Base-by-base conservation (phyloP, 2,329 filamentous ascomycete species). In the Trichoderma semiorbis region DNA sequence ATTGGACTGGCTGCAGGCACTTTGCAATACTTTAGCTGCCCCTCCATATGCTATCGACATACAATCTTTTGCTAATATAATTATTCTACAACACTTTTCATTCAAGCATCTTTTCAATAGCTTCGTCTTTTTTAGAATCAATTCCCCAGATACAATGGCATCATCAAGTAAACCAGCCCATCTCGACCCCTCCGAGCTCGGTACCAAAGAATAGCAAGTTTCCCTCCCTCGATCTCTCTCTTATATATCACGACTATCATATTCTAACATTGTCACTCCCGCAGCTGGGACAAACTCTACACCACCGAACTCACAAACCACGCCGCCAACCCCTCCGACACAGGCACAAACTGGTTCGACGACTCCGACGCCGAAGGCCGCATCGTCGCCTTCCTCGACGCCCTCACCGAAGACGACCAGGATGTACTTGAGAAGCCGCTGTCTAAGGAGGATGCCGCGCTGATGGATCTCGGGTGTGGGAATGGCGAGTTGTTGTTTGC, bases 291-390 rank as follows among this genome's bases (percentile, higher is more conserved):
- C 81, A 83, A 83, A 24, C 88, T 93, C 74, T 96, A 97, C 84
- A 84, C 86, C 1, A 86, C 84, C 75, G 92, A 96, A 81, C 85
- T 94, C 68, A 80, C 84, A 73, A 95, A 96, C 83, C 89, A 95
- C 81, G 83, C 88, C 69, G 81, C 88, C 74, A 90, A 97, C 82
- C 89, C 93, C 11, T 82, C 88, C 71, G 93, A 97, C 84, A 92
- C 92, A 72, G 95, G 95, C 75, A 97, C 94, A 34, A 90, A 96
- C 77, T 99, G 96, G 96, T 99, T 99, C 87, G 92, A 94, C 80
- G 96, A 98, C 83, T 93, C 94, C 36, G 90, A 92, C 78, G 96
- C 96, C 73, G 93, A 97, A 78, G 86, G 90, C 74, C 95, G 95
- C 78, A 90, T 97, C 72, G 82, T 97, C 28, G 81, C 84, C 11